A percentile compares a stretch with the other conserved stretches of the same genome.
Evolutionary conservation across 306 rosid genomes (phyloP).

Genomic region (Prinsepia uniflora): DNA sequence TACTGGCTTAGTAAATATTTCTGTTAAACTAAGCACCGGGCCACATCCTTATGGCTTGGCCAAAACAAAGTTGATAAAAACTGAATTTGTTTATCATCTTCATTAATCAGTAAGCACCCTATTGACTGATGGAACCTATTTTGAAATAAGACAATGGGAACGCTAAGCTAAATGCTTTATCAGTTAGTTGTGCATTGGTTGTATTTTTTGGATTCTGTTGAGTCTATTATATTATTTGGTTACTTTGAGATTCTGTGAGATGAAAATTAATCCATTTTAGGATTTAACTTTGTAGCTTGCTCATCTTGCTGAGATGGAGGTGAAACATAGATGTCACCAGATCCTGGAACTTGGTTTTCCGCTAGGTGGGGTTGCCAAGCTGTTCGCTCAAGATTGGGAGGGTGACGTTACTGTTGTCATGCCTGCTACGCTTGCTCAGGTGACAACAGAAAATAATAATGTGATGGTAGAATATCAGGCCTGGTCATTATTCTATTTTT

Average conservation of each 20-base stretch:
- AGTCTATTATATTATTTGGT: conserved; percentile 4
- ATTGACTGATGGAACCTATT: not conserved
- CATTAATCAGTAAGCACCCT: not conserved
- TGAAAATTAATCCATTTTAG: conserved; percentile 13
- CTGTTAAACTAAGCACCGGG: not conserved
- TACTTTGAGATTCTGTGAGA: conserved; percentile 4
- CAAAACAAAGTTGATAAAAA: not conserved
- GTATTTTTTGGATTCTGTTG: not conserved
- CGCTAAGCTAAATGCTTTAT: not conserved
- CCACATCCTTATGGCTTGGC: not conserved
- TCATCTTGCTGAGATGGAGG: conserved; percentile 94
- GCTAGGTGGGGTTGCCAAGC: conserved; percentile 81
- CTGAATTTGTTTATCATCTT: not conserved
- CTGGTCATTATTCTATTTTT: not conserved
- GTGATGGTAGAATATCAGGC: not conserved
- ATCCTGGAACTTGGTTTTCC: conserved; percentile 86
- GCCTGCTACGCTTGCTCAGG: conserved; percentile 99
- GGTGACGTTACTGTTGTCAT: conserved; percentile 94
- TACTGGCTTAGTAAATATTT: not conserved
- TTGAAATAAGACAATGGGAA: not conserved
- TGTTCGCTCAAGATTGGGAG: conserved; percentile 99
- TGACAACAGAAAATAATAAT: conserved; percentile 17
- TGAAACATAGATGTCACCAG: conserved; percentile 91
- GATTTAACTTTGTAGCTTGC: conserved; percentile 65
- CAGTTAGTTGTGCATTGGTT: not conserved